Evolutionary conservation across 371 early-diverging fungal genomes (phyloP), one percentile per base, ranked within the genome.

Genomic region (Mortierella sp.): DNA sequence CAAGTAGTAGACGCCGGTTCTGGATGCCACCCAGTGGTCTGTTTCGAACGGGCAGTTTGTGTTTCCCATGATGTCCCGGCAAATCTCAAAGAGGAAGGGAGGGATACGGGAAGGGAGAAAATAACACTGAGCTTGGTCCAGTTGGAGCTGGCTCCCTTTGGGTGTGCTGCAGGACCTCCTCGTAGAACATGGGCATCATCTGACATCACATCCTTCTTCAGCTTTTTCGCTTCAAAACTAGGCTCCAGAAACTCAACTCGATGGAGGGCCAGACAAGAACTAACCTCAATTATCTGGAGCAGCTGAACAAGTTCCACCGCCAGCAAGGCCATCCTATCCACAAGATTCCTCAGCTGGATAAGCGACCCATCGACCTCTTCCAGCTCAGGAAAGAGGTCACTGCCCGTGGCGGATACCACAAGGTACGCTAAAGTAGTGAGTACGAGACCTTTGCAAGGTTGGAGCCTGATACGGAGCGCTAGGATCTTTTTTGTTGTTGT

Each of bases 191-290:
- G 34, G 34, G 34, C 34, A 60, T 53, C 71, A 46, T 64, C 27
- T 43, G 17, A 31, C 39, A 31, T 34, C 34, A 34, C 34, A 34
- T 3, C 31, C 39, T 54, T 47, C 27, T 21, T 25, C 84, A 96
- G 95, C 82, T 76, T 24, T 98, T 98, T 79, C 88, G 91, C 57
- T 97, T 98, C 81, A 83, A 86, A 47, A 95, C 98, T 25, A 86
- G 98, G 34, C 85, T 92, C 25, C 96, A 97, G 80, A 90, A 90
- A 71, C 86, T 98, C 27, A 96, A 95, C 80, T 88, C 90, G 27
- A 92, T 97, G 85, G 95, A 96, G 58, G 98, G 96, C 28, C 87
- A 88, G 67, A 94, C 95, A 7, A 85, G 97, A 45, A 85, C 91
- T 21, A 91, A 90, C 39, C 86, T 95, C 58, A 95, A 95, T 78